Percentiles rank a stretch among this genome's conserved stretches.
phyloP scores from a whole-genome alignment of 345 rosid species.

The Camelina laxa region DNA sequence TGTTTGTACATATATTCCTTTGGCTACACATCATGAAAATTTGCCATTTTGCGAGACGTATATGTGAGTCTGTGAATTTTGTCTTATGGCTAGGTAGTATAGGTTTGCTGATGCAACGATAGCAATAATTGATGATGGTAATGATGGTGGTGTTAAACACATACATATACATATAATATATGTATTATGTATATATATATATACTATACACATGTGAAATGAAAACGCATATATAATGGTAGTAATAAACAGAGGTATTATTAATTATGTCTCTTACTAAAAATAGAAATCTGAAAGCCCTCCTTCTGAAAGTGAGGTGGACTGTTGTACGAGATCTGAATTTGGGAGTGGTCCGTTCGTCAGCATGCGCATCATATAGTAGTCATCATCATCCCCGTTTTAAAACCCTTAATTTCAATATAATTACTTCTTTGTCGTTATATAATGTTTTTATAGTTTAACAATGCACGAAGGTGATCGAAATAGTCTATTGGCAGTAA shows the following conservation, averaged over 20 bases:
- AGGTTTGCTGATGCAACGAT: slow-evolving; percentile 41
- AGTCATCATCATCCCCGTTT: slow-evolving; percentile 34
- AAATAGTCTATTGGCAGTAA: neutral
- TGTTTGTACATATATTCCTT: slow-evolving; percentile 15
- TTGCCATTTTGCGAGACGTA: slow-evolving; percentile 33
- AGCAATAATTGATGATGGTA: slow-evolving; percentile 39
- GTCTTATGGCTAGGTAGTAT: slow-evolving; percentile 36
- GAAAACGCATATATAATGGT: slow-evolving; percentile 33
- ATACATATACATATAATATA: neutral
- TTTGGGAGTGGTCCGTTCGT: slow-evolving; percentile 40
- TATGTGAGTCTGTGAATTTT: slow-evolving; percentile 31
- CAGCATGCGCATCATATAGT: slow-evolving; percentile 37
- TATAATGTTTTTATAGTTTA: neutral
- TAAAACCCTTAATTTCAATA: slow-evolving; percentile 15
- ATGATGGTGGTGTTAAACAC: slow-evolving; percentile 33
- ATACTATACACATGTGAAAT: slow-evolving; percentile 11
- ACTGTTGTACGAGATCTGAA: slow-evolving; percentile 38
- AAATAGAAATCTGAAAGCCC: slow-evolving; percentile 41
- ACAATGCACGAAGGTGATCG: neutral
- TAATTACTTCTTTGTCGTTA: neutral
- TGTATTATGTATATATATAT: slow-evolving; percentile 8
- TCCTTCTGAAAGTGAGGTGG: slow-evolving; percentile 43
- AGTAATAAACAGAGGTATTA: slow-evolving; percentile 33
- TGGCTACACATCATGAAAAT: slow-evolving; percentile 37
- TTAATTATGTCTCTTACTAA: slow-evolving; percentile 41